Evolutionary conservation across 2,329 filamentous ascomycete species (phyloP), one percentile per base, ranked within the genome.

Genomic region (Colletotrichum aenigma): DNA sequence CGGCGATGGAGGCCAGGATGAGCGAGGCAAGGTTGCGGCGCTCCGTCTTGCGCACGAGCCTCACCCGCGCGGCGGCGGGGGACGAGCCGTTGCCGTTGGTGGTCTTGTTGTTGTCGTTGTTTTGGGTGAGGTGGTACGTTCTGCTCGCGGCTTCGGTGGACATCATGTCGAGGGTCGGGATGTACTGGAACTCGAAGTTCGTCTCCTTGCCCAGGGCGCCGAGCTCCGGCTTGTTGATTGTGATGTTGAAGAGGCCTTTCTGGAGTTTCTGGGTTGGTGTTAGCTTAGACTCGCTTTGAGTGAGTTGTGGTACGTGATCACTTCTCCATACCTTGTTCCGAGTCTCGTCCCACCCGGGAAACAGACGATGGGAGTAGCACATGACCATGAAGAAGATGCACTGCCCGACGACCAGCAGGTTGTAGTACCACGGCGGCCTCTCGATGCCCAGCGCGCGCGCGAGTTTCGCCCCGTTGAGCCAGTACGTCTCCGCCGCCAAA

Each of bases 101-200:
- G 38, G 16, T 24, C 83, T 81, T 64, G 83, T 82, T 75, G 78
- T 82, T 68, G 80, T 79, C 24, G n/a, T 28, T 52, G 43, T 52
- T 52, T 52, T 52, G 43, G 10, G 15, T 18, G 48, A n/a, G 32
- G 32, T 68, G 34, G 30, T 43, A 26, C 8, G 61, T 21, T 24
- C 62, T 28, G 62, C 61, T 62, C 32, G 58, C 65, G 15, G 58
- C 74, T 62, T 81, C 80, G 4, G 83, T 88, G 16, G 84, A 86
- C 61, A 82, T 81, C 77, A 81, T 83, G 26, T 83, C 83, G 21
- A 85, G 80, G 30, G 82, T 81, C 0, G 93, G 93, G 12, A 94
- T 86, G 80, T 94, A 94, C 81, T 95, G 93, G 84, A 96, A 94
- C 24, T 93, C 91, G 80, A 95, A 96, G 10, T 85, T 87, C 2